phyloP scores from a whole-genome alignment of 148 eudicot genomes.

The Talinum fruticosum region DNA sequence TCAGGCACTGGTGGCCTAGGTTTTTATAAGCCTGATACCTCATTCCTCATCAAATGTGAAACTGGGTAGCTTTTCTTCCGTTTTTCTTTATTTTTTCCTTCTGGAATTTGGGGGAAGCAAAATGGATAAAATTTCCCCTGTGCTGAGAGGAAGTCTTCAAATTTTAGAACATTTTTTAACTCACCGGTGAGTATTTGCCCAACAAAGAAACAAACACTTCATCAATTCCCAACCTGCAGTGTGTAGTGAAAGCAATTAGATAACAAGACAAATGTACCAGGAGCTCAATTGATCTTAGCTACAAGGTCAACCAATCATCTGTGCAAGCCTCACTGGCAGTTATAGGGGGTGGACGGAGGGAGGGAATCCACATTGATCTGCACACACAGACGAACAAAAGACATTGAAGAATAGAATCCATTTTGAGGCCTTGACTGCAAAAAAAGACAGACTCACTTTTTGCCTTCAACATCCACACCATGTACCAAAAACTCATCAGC shows the following conservation, averaged over 20 bases:
- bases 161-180: too few relatives aligned
- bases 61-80: too few relatives aligned
- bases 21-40: too few relatives aligned
- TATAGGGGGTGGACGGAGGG: too few relatives aligned
- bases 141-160: too few relatives aligned
- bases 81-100: too few relatives aligned
- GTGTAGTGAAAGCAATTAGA: slow-evolving; percentile 11
- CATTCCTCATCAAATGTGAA: too few relatives aligned
- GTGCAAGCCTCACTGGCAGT: background rate
- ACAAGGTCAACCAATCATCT: too few relatives aligned
- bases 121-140: too few relatives aligned
- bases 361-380: background rate
- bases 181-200: slow-evolving; percentile 82
- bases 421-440: background rate
- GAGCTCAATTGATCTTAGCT: background rate
- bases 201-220: slow-evolving; percentile 88
- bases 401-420: background rate
- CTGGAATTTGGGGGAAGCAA: too few relatives aligned
- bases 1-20: too few relatives aligned
- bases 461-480: slow-evolving; percentile 99
- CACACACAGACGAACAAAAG: background rate
- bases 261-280: background rate
- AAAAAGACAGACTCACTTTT: slow-evolving; percentile 55
- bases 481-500: slow-evolving; percentile 98
- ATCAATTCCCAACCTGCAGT: slow-evolving; percentile 87